phyloP scores from a whole-genome alignment of 2,329 filamentous ascomycete species.

The Geosmithia morbida region DNA sequence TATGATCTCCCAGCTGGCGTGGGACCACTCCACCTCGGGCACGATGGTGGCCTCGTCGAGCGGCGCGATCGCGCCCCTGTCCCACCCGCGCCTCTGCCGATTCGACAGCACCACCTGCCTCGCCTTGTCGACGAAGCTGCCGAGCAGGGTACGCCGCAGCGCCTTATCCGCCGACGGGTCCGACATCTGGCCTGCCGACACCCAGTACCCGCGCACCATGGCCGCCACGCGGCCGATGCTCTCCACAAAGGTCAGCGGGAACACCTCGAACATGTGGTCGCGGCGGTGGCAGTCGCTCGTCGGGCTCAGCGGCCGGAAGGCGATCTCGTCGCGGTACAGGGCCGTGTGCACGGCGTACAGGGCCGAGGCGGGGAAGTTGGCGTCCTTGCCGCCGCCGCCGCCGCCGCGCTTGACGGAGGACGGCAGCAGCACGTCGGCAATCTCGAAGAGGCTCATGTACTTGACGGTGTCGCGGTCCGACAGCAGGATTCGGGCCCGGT shows the following conservation, averaged over 20 bases:
- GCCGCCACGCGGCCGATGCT: slow-evolving; percentile 15
- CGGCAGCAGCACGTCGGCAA: slow-evolving; percentile 29
- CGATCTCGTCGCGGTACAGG: slow-evolving; percentile 42
- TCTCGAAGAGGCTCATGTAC: slow-evolving; percentile 35
- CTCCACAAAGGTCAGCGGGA: slow-evolving; percentile 14
- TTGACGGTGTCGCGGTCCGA: slow-evolving; percentile 19
- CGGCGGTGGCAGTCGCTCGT: slow-evolving; percentile 30
- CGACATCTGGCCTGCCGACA: not conserved
- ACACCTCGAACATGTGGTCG: slow-evolving; percentile 46
- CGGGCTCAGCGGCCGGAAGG: slow-evolving; percentile 38
- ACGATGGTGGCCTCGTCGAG: slow-evolving; percentile 9
- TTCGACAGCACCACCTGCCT: slow-evolving; percentile 34
- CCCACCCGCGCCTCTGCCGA: slow-evolving; percentile 32
- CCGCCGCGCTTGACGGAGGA: slow-evolving; percentile 11
- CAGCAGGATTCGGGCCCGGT: slow-evolving; percentile 26
- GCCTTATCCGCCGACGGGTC: not conserved
- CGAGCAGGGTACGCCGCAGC: slow-evolving; percentile 11
- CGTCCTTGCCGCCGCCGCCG: not conserved
- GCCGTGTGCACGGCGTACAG: slow-evolving; percentile 60
- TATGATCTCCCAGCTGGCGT: slow-evolving; percentile 34
- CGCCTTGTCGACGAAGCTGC: slow-evolving; percentile 33
- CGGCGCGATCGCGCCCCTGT: slow-evolving; percentile 30
- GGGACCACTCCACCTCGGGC: slow-evolving; percentile 12
- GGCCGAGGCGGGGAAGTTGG: slow-evolving; percentile 25
- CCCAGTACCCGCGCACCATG: slow-evolving; percentile 16